These are phyloP conservation scores for Melaleuca quinquenervia DNA, from an alignment of 345 rosid species.

Conservation along the genomic window DNA sequence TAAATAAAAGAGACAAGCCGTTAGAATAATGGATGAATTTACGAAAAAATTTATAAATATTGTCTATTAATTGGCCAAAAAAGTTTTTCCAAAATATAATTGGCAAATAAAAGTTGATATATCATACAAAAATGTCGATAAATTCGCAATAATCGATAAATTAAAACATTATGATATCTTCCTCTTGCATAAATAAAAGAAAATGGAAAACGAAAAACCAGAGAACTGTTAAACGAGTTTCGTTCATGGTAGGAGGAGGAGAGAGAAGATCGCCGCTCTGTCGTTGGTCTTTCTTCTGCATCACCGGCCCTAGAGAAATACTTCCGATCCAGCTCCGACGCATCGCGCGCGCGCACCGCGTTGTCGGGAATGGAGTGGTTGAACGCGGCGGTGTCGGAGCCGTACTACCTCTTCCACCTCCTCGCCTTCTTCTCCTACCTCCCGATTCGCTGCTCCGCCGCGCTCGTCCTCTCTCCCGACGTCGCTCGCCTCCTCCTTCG, in stretches of 20 bases:
- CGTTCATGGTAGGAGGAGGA: neutral
- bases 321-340: neutral
- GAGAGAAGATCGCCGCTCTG: neutral
- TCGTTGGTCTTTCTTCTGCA: neutral
- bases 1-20: no score
- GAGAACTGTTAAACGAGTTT: neutral
- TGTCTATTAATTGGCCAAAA: no score
- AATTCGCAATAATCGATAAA: neutral
- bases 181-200: neutral
- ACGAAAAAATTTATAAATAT: no score
- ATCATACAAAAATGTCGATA: no score
- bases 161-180: neutral
- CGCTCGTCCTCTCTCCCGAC: constrained; percentile 32
- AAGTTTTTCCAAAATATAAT: no score
- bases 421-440: constrained; percentile 69
- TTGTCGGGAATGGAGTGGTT: constrained; percentile 25
- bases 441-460: constrained; percentile 46
- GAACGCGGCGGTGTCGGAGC: constrained; percentile 51
- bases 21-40: no score
- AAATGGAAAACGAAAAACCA: neutral
- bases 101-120: no score
- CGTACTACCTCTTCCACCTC: constrained; percentile 59
- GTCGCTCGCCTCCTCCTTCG: constrained; percentile 27
- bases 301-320: neutral
- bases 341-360: neutral